These are phyloP conservation scores for Fimicolochytrium jonesii DNA, from an alignment of 192 early-diverging fungal species.

Conservation along the genomic window DNA sequence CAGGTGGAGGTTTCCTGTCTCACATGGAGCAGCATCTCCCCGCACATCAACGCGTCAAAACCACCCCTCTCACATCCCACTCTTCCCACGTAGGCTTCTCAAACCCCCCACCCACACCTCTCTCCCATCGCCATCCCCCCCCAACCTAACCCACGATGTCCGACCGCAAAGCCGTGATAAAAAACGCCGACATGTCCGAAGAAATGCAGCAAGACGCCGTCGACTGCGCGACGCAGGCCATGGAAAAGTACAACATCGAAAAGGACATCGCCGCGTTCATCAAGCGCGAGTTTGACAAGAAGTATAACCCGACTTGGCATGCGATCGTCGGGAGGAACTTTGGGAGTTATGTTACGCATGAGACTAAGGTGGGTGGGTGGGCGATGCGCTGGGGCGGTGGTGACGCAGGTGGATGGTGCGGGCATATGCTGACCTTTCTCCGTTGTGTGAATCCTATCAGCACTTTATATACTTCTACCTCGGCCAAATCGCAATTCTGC, in stretches of 20 bases:
- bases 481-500: slow-evolving; percentile 86
- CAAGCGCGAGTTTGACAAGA: slow-evolving; percentile 98
- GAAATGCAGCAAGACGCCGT: slow-evolving; percentile 91
- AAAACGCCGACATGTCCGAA: slow-evolving; percentile 97
- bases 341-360: slow-evolving; percentile 98
- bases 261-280: slow-evolving; percentile 98
- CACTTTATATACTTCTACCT: slow-evolving; percentile 99
- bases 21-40: too few relatives aligned
- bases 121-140: too few relatives aligned
- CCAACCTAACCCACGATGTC: slow-evolving; percentile 64
- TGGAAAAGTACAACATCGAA: slow-evolving; percentile 91
- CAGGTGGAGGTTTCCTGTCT: too few relatives aligned
- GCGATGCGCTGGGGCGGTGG: too few relatives aligned
- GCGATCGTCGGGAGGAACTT: slow-evolving; percentile 98
- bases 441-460: too few relatives aligned
- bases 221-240: slow-evolving; percentile 78
- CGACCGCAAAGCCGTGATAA: slow-evolving; percentile 85
- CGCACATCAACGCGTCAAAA: too few relatives aligned
- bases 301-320: slow-evolving; percentile 98
- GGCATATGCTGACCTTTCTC: too few relatives aligned
- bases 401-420: too few relatives aligned
- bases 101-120: too few relatives aligned
- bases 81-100: too few relatives aligned
- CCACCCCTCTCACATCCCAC: too few relatives aligned
- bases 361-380: slow-evolving; percentile 72